These are phyloP conservation scores for Grifola frondosa DNA, from an alignment of 1,284 basidiomycete species.

Conservation along the genomic window DNA sequence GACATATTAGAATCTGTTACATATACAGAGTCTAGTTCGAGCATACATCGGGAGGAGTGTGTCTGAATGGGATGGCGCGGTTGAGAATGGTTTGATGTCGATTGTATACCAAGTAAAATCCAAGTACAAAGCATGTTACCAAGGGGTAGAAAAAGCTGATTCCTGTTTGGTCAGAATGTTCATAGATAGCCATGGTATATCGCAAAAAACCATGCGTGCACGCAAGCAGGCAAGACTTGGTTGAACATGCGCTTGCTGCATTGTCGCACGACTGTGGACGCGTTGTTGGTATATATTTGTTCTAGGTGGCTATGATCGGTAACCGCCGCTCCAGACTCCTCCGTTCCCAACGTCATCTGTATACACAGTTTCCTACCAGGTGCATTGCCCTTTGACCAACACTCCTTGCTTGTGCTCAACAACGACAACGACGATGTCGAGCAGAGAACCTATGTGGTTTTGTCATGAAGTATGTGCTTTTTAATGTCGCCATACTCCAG, in stretches of 20 bases:
- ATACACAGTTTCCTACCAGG: background rate
- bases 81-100: constrained; percentile 73
- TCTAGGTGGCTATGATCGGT: constrained; percentile 10
- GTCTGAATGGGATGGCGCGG: constrained; percentile 65
- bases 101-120: constrained; percentile 73
- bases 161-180: constrained; percentile 15
- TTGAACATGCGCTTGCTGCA: background rate
- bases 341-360: constrained; percentile 20
- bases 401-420: background rate
- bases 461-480: constrained; percentile 64
- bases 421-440: constrained; percentile 47
- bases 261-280: constrained; percentile 19
- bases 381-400: constrained; percentile 5
- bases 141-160: constrained; percentile 39
- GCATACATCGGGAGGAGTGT: constrained; percentile 59
- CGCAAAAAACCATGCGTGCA: constrained; percentile 1
- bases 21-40: too few species aligned
- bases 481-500: constrained; percentile 1
- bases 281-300: constrained; percentile 22
- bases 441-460: constrained; percentile 70
- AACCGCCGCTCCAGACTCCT: constrained; percentile 2
- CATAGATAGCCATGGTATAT: background rate
- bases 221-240: constrained; percentile 7
- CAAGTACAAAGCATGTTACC: constrained; percentile 65
- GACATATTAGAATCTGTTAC: constrained; percentile 12